Percentiles rank a stretch among this genome's conserved stretches.
Evolutionary conservation across 73 alveolate species (phyloP).

Genomic region (Tetrahymena elliotti): DNA sequence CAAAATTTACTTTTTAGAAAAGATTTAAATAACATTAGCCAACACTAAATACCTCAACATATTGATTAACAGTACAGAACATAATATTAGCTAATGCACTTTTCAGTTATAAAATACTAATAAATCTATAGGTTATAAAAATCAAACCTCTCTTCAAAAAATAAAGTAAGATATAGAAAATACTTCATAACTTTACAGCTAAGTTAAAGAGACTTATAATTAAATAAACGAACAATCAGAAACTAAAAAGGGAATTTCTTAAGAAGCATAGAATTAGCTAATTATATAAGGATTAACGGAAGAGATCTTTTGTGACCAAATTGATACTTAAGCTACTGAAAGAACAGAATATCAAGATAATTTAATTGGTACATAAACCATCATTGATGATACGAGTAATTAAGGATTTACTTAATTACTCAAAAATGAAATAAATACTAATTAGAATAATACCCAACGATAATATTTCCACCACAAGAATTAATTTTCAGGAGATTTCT

Average conservation of each 20-base stretch:
- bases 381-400: neutral
- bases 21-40: neutral
- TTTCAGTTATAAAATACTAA: neutral
- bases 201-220: neutral
- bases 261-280: neutral
- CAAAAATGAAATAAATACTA: neutral
- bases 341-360: neutral
- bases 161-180: neutral
- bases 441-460: neutral
- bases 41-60: neutral
- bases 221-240: neutral
- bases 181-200: neutral
- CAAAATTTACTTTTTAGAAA: neutral
- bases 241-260: neutral
- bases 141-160: too few relatives aligned
- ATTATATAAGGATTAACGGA: neutral
- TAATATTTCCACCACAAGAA: neutral
- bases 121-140: too few relatives aligned
- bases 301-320: neutral
- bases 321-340: neutral
- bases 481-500: neutral
- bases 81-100: neutral
- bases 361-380: neutral
- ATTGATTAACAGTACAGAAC: neutral
- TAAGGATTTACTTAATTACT: neutral